These are phyloP conservation scores for Trypanosoma theileri DNA, from an alignment of 208 protist genomes.

Conservation along the genomic window DNA sequence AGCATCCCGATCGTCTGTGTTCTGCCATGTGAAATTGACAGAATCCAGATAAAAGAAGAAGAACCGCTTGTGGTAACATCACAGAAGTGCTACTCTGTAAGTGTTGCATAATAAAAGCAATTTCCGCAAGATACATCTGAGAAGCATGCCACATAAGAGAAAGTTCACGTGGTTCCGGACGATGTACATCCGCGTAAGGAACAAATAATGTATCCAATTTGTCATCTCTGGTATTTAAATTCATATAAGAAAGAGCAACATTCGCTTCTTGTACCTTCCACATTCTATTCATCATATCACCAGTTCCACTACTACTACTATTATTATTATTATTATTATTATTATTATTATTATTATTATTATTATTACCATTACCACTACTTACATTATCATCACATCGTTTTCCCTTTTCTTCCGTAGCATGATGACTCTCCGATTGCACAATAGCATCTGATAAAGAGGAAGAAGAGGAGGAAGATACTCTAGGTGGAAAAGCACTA, in stretches of 20 bases:
- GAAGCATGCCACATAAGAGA: slow-evolving; percentile 74
- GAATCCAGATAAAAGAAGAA: slow-evolving; percentile 52
- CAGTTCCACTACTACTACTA: background rate
- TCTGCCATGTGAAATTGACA: slow-evolving; percentile 75
- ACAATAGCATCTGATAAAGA: background rate
- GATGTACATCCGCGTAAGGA: slow-evolving; percentile 49
- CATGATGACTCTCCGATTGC: background rate
- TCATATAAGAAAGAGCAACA: slow-evolving; percentile 25
- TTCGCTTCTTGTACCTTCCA: slow-evolving; percentile 29
- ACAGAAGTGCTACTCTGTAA: slow-evolving; percentile 39
- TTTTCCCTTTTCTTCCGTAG: no score
- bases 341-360: background rate
- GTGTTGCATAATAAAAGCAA: slow-evolving; percentile 57
- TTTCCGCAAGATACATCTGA: slow-evolving; percentile 70
- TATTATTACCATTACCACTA: no score
- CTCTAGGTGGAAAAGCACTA: slow-evolving; percentile 18
- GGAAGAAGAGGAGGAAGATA: background rate
- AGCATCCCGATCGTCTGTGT: slow-evolving; percentile 30
- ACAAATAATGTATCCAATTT: slow-evolving; percentile 48
- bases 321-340: background rate
- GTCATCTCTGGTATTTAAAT: slow-evolving; percentile 22
- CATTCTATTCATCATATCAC: background rate
- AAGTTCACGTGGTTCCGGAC: slow-evolving; percentile 61
- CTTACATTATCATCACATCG: no score
- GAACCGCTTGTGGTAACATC: slow-evolving; percentile 56